phyloP scores from a whole-genome alignment of 306 rosid genomes.

The Cicer yamashitae region DNA sequence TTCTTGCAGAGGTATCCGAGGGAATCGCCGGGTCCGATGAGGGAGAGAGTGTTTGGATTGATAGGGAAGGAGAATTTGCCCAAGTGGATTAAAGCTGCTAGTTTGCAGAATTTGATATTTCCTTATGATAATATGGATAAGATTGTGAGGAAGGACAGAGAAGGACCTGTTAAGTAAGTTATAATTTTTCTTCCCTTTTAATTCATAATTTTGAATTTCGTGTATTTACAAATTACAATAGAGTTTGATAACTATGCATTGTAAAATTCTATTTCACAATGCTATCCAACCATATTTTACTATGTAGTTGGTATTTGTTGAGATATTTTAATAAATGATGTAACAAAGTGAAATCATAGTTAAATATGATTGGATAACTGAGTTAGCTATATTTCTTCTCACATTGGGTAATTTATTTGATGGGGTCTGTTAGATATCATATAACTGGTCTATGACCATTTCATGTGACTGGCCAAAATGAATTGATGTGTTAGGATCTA shows the following conservation, averaged over 20 bases:
- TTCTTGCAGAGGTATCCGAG: conserved; percentile 95
- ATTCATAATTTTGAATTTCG: conserved; percentile 11
- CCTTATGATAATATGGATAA: conserved; percentile 82
- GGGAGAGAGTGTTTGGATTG: conserved; percentile 87
- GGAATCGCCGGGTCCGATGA: conserved; percentile 97
- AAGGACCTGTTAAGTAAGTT: conserved; percentile 88
- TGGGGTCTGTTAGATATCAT: neutral
- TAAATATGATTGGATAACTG: neutral
- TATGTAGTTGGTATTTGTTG: neutral
- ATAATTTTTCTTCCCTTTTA: conserved; percentile 23
- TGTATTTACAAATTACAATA: neutral
- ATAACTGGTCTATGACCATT: conserved; percentile 19
- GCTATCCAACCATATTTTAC: neutral
- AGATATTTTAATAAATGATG: neutral
- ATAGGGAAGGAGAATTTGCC: conserved; percentile 88
- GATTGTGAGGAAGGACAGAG: conserved; percentile 80
- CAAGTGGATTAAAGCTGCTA: conserved; percentile 86
- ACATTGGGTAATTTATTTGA: neutral
- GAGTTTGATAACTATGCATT: neutral
- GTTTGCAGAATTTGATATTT: conserved; percentile 91
- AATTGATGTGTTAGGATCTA: conserved; percentile 8
- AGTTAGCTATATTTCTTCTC: conserved; percentile 24
- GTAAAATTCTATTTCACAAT: neutral
- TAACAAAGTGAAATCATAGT: neutral
- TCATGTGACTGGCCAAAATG: conserved; percentile 1